phyloP scores from a whole-genome alignment of 768 basidiomycete genomes.

The Pulveroboletus ravenelii region DNA sequence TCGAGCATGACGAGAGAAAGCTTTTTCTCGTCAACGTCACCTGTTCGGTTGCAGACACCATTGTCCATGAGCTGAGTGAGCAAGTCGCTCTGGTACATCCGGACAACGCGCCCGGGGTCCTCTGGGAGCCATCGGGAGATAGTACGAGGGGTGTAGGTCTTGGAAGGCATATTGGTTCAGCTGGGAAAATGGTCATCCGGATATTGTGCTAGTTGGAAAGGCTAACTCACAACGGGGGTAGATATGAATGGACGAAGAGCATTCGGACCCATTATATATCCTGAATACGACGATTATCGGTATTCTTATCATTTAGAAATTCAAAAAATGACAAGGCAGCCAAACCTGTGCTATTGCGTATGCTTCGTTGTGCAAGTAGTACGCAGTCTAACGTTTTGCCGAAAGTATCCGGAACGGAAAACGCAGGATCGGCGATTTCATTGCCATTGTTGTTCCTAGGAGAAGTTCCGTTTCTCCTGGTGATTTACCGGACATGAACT shows the following conservation, averaged over 20 bases:
- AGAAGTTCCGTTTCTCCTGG: too few species aligned
- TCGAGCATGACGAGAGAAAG: constrained; percentile 15
- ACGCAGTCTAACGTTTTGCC: too few species aligned
- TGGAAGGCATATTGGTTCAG: constrained; percentile 11
- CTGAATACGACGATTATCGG: not conserved
- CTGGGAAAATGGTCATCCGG: not conserved
- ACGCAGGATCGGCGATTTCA: not conserved
- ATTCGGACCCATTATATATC: constrained; percentile 3
- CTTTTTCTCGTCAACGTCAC: constrained; percentile 4
- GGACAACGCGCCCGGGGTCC: constrained; percentile 3
- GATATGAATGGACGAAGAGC: not conserved
- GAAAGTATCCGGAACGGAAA: not conserved
- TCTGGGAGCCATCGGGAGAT: constrained; percentile 18
- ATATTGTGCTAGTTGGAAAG: not conserved
- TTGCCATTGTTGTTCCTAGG: not conserved
- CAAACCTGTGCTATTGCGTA: not conserved
- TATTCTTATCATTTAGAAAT: not conserved
- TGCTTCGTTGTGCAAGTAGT: not conserved
- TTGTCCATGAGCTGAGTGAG: constrained; percentile 20
- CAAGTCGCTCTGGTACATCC: constrained; percentile 17
- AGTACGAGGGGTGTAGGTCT: constrained; percentile 17
- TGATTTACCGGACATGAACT: too few species aligned
- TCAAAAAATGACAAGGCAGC: not conserved
- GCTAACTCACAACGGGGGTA: constrained; percentile 1
- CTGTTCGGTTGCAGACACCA: constrained; percentile 7